phyloP scores from a whole-genome alignment of 495 filamentous ascomycete genomes.

The Extremus antarcticus region DNA sequence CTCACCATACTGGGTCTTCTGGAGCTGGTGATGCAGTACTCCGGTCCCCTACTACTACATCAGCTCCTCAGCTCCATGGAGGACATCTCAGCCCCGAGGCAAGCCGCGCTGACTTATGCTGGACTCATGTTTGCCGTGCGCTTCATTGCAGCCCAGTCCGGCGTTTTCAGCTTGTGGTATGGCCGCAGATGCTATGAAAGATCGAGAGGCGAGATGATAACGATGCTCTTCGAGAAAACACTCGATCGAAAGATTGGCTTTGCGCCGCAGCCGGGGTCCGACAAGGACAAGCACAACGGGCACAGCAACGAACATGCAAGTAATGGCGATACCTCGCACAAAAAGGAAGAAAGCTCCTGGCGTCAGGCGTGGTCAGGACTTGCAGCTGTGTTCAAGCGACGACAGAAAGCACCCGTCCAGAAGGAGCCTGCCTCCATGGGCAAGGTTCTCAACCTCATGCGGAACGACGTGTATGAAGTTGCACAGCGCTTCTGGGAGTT shows the following conservation, averaged over 20 bases:
- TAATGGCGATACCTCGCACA: conserved; percentile 4
- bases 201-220: conserved; percentile 74
- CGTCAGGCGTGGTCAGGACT: background rate
- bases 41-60: conserved; percentile 58
- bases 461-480: conserved; percentile 68
- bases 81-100: conserved; percentile 35
- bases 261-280: conserved; percentile 1
- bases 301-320: conserved; percentile 12
- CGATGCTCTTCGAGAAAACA: conserved; percentile 79
- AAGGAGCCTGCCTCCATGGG: conserved; percentile 63
- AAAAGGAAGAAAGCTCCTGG: background rate
- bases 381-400: conserved; percentile 18
- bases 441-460: conserved; percentile 73
- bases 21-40: conserved; percentile 51
- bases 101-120: conserved; percentile 56
- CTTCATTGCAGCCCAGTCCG: conserved; percentile 52
- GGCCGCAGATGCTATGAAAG: conserved; percentile 65
- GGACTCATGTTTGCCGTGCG: conserved; percentile 47
- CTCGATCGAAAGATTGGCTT: conserved; percentile 54
- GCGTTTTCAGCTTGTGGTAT: conserved; percentile 64
- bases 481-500: conserved; percentile 77
- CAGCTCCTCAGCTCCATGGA: conserved; percentile 59
- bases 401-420: conserved; percentile 7
- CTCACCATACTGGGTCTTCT: conserved; percentile 49
- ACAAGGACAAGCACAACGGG: conserved; percentile 24